Percentiles rank a stretch among this genome's conserved stretches.
Conservation (phyloP, 352 stramenopile species). For the Globisporangium radiosum region DNA sequence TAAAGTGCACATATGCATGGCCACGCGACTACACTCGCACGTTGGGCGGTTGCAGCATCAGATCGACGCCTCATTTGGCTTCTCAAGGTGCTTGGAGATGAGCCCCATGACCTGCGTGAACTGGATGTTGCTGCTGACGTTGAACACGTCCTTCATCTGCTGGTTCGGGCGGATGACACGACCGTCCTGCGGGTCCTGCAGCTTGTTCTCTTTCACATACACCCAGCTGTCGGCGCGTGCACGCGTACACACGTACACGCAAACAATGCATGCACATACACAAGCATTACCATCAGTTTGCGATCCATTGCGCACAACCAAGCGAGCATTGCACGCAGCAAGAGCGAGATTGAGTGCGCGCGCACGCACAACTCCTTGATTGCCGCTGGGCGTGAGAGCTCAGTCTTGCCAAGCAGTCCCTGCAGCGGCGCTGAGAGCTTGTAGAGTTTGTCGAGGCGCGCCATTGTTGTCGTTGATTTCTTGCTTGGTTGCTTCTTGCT, state of each 20-base stretch:
- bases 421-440: slow-evolving; percentile 56
- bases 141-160: slow-evolving; percentile 60
- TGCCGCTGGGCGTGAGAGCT: slow-evolving; percentile 57
- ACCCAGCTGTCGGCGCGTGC: slow-evolving; percentile 32
- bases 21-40: too few relatives aligned
- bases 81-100: slow-evolving; percentile 64
- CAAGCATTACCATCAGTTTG: not conserved
- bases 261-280: not conserved
- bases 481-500: slow-evolving; percentile 3
- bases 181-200: slow-evolving; percentile 64
- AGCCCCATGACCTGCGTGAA: slow-evolving; percentile 72
- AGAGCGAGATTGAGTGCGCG: too few relatives aligned
- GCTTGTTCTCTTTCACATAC: slow-evolving; percentile 72
- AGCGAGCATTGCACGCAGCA: not conserved
- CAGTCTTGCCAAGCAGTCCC: slow-evolving; percentile 54
- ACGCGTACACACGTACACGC: slow-evolving; percentile 1
- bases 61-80: slow-evolving; percentile 10
- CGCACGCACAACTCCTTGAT: slow-evolving; percentile 73
- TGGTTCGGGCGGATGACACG: slow-evolving; percentile 65
- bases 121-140: slow-evolving; percentile 51
- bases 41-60: not conserved
- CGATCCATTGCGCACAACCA: not conserved
- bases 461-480: slow-evolving; percentile 8
- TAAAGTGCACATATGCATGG: too few relatives aligned
- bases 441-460: slow-evolving; percentile 32